A percentile compares a stretch with the other conserved stretches of the same genome.
These are phyloP conservation scores for Lentinula aciculospora DNA, from an alignment of 768 basidiomycete genomes.

Conservation along the genomic window DNA sequence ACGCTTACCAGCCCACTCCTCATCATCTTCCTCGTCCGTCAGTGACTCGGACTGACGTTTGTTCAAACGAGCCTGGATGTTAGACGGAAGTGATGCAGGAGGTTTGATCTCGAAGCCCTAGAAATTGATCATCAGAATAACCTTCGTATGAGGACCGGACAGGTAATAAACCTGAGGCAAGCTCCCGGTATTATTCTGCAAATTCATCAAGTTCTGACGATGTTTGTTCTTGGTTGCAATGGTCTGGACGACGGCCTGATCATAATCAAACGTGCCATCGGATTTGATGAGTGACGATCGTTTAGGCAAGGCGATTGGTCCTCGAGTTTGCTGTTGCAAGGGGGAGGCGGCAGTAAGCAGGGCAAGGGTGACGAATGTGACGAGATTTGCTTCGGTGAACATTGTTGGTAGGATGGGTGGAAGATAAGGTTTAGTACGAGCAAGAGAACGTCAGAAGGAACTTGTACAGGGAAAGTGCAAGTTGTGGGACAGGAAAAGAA, in stretches of 20 bases:
- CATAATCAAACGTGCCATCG: conserved; percentile 18
- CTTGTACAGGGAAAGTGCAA: too few species aligned
- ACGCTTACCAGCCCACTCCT: conserved; percentile 34
- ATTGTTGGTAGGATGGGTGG: background rate
- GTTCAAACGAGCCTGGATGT: conserved; percentile 14
- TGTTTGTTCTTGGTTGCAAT: conserved; percentile 18
- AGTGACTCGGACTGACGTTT: conserved; percentile 28
- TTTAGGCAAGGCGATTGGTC: conserved; percentile 10
- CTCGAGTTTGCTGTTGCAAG: background rate
- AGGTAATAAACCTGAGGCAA: conserved; percentile 2
- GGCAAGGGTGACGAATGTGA: background rate
- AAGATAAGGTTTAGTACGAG: too few species aligned
- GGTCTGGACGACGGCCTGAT: conserved; percentile 11
- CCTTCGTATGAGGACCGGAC: too few species aligned
- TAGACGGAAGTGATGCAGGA: conserved; percentile 14
- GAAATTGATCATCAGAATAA: background rate
- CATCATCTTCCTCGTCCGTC: conserved; percentile 27
- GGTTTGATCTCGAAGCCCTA: conserved; percentile 26
- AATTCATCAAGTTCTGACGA: conserved; percentile 18
- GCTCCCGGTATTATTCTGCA: conserved; percentile 13
- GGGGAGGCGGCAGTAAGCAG: background rate
- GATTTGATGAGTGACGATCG: conserved; percentile 10
- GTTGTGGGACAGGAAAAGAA: too few species aligned
- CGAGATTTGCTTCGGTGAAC: background rate
- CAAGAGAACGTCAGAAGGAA: too few species aligned